A percentile compares a stretch with the other conserved stretches of the same genome.
These are phyloP conservation scores for Vitis labrusca DNA, from an alignment of 164 flowering plant genomes.

Conservation along the genomic window DNA sequence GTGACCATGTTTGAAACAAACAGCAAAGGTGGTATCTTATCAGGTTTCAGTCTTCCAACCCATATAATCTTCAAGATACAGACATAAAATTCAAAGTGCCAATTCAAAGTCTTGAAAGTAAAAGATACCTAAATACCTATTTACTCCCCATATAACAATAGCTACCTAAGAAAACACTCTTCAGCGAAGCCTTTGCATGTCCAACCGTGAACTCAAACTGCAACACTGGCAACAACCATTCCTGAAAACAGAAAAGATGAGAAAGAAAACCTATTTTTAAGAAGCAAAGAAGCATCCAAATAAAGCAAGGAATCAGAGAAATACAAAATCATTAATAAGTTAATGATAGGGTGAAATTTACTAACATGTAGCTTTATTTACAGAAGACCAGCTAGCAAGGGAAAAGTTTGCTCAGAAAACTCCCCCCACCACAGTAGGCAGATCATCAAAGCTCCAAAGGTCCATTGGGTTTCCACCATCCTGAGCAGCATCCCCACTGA, in stretches of 20 bases:
- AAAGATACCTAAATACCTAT: constrained; percentile 22
- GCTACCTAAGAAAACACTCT: constrained; percentile 10
- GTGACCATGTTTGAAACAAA: background rate
- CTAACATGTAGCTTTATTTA: constrained; percentile 64
- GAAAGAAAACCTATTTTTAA: background rate
- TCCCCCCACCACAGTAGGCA: constrained; percentile 44
- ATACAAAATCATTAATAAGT: background rate
- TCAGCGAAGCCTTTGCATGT: constrained; percentile 19
- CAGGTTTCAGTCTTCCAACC: constrained; percentile 18
- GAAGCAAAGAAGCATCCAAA: background rate
- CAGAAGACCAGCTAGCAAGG: constrained; percentile 30
- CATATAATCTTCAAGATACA: constrained; percentile 15
- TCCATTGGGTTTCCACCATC: constrained; percentile 56
- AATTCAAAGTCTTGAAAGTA: constrained; percentile 10
- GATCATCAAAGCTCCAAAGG: constrained; percentile 88
- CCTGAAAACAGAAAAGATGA: constrained; percentile 24
- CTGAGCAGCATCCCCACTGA: constrained; percentile 56
- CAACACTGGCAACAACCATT: constrained; percentile 20
- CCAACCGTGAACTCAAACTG: constrained; percentile 6
- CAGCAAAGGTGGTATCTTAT: constrained; percentile 5
- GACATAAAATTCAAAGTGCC: constrained; percentile 6
- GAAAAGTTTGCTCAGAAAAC: constrained; percentile 39
- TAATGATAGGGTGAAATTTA: constrained; percentile 12
- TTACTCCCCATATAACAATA: constrained; percentile 16
- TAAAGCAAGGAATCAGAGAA: background rate